Evolutionary conservation across 1,284 basidiomycete genomes (phyloP), one percentile per base, ranked within the genome.

Genomic region (Erythrobasidium hasegawianum): DNA sequence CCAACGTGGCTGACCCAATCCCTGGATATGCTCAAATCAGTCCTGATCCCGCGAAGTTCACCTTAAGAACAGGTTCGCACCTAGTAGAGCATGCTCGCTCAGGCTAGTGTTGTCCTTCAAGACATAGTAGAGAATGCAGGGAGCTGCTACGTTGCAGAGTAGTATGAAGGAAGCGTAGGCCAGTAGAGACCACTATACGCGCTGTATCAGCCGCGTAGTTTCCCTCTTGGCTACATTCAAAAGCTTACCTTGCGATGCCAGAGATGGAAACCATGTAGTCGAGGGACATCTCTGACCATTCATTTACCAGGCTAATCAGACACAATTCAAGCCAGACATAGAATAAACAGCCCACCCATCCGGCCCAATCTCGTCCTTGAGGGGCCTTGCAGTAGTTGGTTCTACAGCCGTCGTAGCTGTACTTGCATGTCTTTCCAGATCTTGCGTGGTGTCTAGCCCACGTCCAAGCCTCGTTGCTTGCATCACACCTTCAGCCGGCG

Each of bases 1-100:
- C 72, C 13, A 73, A 58, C 0, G 68, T 68, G 0, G 71, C 71
- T 0, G 61, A 64, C 1, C 66, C 68, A n/a, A 73, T 70, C 1
- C 71, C 71, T 53, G n/a, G n/a, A n/a, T n/a, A n/a, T n/a, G n/a
- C 18, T 16, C 1, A 13, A 40, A 7, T 39, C 9, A 24, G n/a
- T n/a, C n/a, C n/a, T n/a, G n/a, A n/a, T n/a, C n/a, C n/a, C n/a
- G n/a, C n/a, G n/a, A n/a, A n/a, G n/a, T n/a, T n/a, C n/a, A n/a
- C n/a, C n/a, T n/a, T n/a, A n/a, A 16, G 16, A 4, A 22, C 20
- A 2, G 7, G 52, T 8, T 18, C 43, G 16, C 43, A 16, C 27
- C 54, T n/a, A 47, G 24, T 13, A 45, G 16, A 20, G 27, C 41
- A 16, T 56, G 26, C 22, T 38, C 27, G 11, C 39, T 39, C 2